Conservation (phyloP, 2,329 filamentous ascomycete genomes). For the Alternaria triticina region DNA sequence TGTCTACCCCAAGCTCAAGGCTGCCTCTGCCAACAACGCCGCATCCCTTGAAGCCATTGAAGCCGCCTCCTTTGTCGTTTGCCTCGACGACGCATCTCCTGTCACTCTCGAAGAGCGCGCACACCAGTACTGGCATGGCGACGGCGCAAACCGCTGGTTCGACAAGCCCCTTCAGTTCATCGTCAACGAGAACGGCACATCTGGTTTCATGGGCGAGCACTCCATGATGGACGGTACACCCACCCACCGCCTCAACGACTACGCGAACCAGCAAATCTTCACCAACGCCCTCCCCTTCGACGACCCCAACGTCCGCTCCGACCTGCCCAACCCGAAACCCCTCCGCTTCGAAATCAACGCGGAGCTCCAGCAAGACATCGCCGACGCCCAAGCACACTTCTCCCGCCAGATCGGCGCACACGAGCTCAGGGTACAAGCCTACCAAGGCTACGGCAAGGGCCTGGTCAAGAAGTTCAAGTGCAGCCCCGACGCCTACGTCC, state of each 20-base stretch:
- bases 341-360: constrained; percentile 80
- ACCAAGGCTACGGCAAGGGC: constrained; percentile 97
- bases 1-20: constrained; percentile 68
- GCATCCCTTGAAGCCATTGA: constrained; percentile 81
- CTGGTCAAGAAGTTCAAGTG: constrained; percentile 99
- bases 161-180: constrained; percentile 99
- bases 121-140: constrained; percentile 97
- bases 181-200: constrained; percentile 95
- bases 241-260: constrained; percentile 96
- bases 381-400: constrained; percentile 80
- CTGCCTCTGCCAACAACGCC: constrained; percentile 77
- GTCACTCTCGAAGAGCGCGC: constrained; percentile 95
- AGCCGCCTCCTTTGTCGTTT: constrained; percentile 87
- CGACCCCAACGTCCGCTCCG: constrained; percentile 76
- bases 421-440: constrained; percentile 91
- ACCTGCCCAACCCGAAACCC: constrained; percentile 79
- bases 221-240: constrained; percentile 99
- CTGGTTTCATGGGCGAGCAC: constrained; percentile 98
- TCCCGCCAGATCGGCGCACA: constrained; percentile 81
- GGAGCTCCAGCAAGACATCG: constrained; percentile 77
- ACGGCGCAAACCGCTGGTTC: constrained; percentile 94
- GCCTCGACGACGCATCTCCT: constrained; percentile 88
- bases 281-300: constrained; percentile 93
- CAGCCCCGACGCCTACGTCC: constrained; percentile 95
- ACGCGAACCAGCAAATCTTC: constrained; percentile 89